Evolutionary conservation across 352 stramenopile genomes (phyloP).

Genomic region (Globisporangium camurandrum): DNA sequence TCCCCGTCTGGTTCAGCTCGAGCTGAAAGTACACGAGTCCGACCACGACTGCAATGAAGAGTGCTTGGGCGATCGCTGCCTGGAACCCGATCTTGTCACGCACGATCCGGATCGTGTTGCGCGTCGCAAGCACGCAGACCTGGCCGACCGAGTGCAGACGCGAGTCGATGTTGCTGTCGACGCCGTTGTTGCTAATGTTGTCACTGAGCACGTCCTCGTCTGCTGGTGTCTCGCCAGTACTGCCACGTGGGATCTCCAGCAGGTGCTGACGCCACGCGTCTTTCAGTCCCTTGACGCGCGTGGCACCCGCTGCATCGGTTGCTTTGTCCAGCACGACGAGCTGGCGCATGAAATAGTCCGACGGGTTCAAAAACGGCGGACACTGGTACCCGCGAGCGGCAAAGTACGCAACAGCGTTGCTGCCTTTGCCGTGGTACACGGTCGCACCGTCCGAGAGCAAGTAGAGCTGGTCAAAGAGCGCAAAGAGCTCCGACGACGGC

Average conservation of each 20-base stretch:
- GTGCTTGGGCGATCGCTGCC: constrained; percentile 16
- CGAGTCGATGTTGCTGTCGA: neutral
- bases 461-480: constrained; percentile 1
- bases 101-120: constrained; percentile 30
- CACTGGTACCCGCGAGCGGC: constrained; percentile 38
- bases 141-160: constrained; percentile 21
- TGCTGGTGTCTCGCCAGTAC: neutral
- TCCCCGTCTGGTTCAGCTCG: constrained; percentile 22
- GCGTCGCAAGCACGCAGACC: constrained; percentile 28
- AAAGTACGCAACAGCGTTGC: constrained; percentile 50
- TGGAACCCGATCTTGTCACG: constrained; percentile 28
- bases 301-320: constrained; percentile 17
- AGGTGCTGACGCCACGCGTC: constrained; percentile 22
- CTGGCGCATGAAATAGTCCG: constrained; percentile 61
- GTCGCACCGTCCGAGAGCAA: constrained; percentile 38
- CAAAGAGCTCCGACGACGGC: constrained; percentile 46
- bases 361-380: constrained; percentile 46
- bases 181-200: neutral
- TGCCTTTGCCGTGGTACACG: constrained; percentile 50
- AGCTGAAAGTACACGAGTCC: constrained; percentile 44
- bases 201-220: no score
- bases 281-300: constrained; percentile 26
- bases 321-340: constrained; percentile 38
- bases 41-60: constrained; percentile 33
- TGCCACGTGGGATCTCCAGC: neutral